Evolutionary conservation across 257 asterid genomes (phyloP), one percentile per base, ranked within the genome.

Genomic region (Solanum pimpinellifolium): DNA sequence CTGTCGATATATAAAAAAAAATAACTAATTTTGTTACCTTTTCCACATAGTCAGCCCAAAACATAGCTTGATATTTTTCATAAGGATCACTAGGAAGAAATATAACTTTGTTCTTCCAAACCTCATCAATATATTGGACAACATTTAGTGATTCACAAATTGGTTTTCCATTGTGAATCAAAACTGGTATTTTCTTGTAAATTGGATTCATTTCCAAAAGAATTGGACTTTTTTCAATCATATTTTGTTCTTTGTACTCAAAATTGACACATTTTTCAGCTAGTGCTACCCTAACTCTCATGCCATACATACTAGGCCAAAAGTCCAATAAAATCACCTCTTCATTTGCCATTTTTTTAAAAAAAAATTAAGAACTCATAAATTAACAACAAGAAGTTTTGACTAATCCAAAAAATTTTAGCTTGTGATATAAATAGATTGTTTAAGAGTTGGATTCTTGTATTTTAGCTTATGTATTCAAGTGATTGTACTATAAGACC

Each of bases 221-320:
- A 11, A 89, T 72, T 16, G 35, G 62, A 16, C 89, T 85, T 59
- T 88, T 90, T 52, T 86, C 39, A 59, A 1, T 20, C 84, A 91
- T 59, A 16, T 91, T 66, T 37, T 93, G 89, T 33, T 91, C 93
- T 44, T 39, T 92, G 91, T 75, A 76, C 73, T 90, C 94, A 25
- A 89, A 93, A 2, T 89, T 60, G 7, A 93, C 47, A 6, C 91
- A 91, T 85, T 92, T 93, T 65, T 90, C 95, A 2, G 91, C 91
- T 65, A 92, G n/a, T 15, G 96, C 94, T 5, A 93, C 44, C 86
- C 91, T 89, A 2, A 35, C 92, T 86, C 94, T 89, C 92, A 92
- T 90, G 0, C 92, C 94, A 44, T 88, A 92, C 94, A 89, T 88
- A 31, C 94, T 92, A 7, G 77, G 16, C 23, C 83, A 27, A 8